Evolutionary conservation across 805 yeast species (phyloP), one percentile per base, ranked within the genome.

Genomic region (Suhomyces canberraensis): DNA sequence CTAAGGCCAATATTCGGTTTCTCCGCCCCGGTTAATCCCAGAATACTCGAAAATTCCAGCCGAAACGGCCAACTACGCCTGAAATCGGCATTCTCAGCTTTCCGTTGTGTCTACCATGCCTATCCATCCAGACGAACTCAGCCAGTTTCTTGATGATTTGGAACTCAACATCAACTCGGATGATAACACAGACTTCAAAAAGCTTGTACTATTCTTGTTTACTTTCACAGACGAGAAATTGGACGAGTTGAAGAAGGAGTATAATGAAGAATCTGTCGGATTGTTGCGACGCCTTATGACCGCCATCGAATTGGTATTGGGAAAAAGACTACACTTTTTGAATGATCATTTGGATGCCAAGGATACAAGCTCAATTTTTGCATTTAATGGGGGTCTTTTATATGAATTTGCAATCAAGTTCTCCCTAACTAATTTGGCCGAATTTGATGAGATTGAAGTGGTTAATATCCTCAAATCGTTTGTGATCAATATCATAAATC

Each of bases 181-280:
- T 35, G 60, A 56, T 24, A 36, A 38, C 20, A 55, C 66, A 8
- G 69, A 68, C 45, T 66, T 64, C 47, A 61, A 57, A 36, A 60
- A 58, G 34, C 45, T 67, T 34, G 40, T 54, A 14, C 46, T 65
- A 7, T 64, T 58, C 40, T 48, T 68, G 16, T 55, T 64, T 36
- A 54, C 57, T 13, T 64, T 64, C 40, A 47, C 64, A 25, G 46
- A 57, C 33, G 55, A 53, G 16, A 48, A 52, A 31, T 49, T 62
- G 8, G 22, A 33, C 3, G 36, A 36, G 25, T 29, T 33, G 27
- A 16, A 13, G 8, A 21, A 8, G 18, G 39, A 29, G 3, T 15
- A 33, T 16, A 11, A 32, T 13, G 39, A 44, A n/a, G 18, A 36
- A 8, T 35, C 42, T 18, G 20, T 36, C 20, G 38, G 40, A 4